Base-by-base conservation (phyloP, 495 filamentous ascomycete genomes). In the Penicillium simplicissimum region DNA sequence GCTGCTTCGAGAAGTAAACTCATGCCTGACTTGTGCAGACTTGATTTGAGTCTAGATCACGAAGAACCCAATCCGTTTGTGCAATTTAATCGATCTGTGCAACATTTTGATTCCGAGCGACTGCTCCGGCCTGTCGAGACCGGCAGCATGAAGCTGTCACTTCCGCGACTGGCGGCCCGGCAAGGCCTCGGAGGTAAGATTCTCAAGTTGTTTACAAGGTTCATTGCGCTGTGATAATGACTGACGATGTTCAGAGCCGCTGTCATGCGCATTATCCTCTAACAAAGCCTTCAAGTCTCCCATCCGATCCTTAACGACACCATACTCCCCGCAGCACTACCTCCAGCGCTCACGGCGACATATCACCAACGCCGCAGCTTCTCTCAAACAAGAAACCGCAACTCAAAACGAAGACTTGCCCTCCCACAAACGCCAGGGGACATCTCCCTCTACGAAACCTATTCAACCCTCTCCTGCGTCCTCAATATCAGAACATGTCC, bases 401-500 rank as follows among this genome's bases (percentile, higher is more conserved):
- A 40, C 23, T 17, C n/a, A 7, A 35, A 53, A 19, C 33, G 19
- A 55, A 10, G 10, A 40, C 49, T 1, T 17, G 1, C 35, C 52
- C 34, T 19, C 45, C 58, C 11, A 40, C 47, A 4, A 8, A 59
- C 58, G n/a, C 14, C 31, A 13, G 25, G 23, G 45, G 15, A 10
- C 47, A 52, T 38, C n/a, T 9, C 4, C 42, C 9, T 28, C 52
- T 48, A 34, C 19, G 13, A 52, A 55, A 60, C 54, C 23, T 17
- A 1, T 53, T 6, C 47, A 42, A 53, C 3, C 36, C 36, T 42
- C 35, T 23, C 37, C 57, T 31, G 21, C 54, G 35, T 57, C 63
- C 21, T 68, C 73, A 58, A 59, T 78, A 57, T 67, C 75, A 45
- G 61, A 74, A 42, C 65, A 75, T 64, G 76, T 90, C 63, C 87